Conservation (phyloP, 169 alveolate species). For the Eimeria mitis region DNA sequence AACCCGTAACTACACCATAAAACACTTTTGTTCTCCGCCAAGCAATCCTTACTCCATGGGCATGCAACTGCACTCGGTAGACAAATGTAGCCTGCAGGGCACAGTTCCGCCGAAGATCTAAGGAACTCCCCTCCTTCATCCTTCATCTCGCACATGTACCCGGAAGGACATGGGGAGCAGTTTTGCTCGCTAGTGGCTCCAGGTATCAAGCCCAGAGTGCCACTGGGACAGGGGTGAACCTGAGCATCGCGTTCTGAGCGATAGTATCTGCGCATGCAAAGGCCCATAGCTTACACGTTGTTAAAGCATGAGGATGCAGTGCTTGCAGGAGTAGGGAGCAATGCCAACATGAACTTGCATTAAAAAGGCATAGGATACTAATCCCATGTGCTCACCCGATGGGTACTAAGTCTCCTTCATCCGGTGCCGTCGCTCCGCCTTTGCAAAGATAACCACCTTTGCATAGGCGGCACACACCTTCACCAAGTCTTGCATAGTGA, state of each 20-base stretch:
- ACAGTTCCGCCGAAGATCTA: background rate
- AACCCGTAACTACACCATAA: background rate
- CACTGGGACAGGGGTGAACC: constrained; percentile 45
- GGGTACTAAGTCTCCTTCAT: constrained; percentile 61
- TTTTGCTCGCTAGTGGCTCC: constrained; percentile 64
- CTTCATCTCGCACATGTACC: constrained; percentile 53
- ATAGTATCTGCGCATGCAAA: constrained; percentile 29
- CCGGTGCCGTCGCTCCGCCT: constrained; percentile 66
- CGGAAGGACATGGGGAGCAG: constrained; percentile 71
- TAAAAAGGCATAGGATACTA: background rate
- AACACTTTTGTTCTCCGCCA: background rate
- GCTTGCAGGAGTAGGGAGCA: background rate
- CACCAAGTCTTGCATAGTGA: constrained; percentile 59
- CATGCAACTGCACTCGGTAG: constrained; percentile 37
- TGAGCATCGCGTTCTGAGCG: constrained; percentile 40
- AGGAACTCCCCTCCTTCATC: constrained; percentile 54
- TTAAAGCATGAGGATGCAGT: background rate
- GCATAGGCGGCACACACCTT: constrained; percentile 63
- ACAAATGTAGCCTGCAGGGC: constrained; percentile 60
- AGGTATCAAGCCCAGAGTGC: constrained; percentile 51
- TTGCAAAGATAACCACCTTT: constrained; percentile 58
- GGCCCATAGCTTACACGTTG: background rate
- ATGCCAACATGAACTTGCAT: no score
- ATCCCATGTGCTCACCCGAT: constrained; percentile 7
- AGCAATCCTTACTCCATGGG: constrained; percentile 1